These are phyloP conservation scores for Danielozyma ontarioensis DNA, from an alignment of 805 yeast genomes.

Conservation along the genomic window DNA sequence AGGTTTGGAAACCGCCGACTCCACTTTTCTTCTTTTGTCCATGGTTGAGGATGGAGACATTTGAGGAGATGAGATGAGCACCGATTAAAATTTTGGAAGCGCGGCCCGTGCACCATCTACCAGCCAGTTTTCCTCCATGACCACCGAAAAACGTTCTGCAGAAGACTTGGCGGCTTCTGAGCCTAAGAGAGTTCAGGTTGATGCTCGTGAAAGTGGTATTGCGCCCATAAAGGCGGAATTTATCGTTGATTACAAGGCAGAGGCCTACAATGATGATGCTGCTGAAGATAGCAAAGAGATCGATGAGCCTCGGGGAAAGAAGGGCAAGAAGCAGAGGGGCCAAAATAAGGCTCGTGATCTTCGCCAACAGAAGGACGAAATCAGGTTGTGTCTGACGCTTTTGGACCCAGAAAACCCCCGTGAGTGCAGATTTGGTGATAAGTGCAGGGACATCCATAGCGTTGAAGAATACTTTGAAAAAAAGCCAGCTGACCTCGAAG, in stretches of 20 bases:
- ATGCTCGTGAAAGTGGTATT: conserved; percentile 39
- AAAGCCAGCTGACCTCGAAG: conserved; percentile 70
- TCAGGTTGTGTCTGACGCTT: conserved; percentile 61
- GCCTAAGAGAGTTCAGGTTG: conserved; percentile 10
- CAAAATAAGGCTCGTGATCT: conserved; percentile 82
- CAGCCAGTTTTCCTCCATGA: conserved; percentile 4
- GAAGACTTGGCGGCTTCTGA: conserved; percentile 6
- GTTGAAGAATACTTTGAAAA: conserved; percentile 53
- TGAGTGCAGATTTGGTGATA: conserved; percentile 60
- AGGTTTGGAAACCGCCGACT: conserved; percentile 3
- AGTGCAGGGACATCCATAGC: conserved; percentile 78
- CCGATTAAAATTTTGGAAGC: conserved; percentile 6
- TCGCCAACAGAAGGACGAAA: conserved; percentile 57
- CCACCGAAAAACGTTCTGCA: conserved; percentile 6
- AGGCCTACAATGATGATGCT: conserved; percentile 37
- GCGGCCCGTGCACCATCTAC: conserved; percentile 9
- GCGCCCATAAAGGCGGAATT: conserved; percentile 76
- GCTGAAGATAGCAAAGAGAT: conserved; percentile 35
- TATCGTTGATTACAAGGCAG: conserved; percentile 43
- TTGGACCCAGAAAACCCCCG: conserved; percentile 47
- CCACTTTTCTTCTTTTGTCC: conserved; percentile 32
- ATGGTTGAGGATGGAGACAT: conserved; percentile 6
- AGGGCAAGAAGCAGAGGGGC: conserved; percentile 55
- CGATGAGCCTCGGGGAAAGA: conserved; percentile 28
- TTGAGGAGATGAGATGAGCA: conserved; percentile 1